Evolutionary conservation across 2,329 filamentous ascomycete species (phyloP).

Genomic region (Juglanconis oblonga): DNA sequence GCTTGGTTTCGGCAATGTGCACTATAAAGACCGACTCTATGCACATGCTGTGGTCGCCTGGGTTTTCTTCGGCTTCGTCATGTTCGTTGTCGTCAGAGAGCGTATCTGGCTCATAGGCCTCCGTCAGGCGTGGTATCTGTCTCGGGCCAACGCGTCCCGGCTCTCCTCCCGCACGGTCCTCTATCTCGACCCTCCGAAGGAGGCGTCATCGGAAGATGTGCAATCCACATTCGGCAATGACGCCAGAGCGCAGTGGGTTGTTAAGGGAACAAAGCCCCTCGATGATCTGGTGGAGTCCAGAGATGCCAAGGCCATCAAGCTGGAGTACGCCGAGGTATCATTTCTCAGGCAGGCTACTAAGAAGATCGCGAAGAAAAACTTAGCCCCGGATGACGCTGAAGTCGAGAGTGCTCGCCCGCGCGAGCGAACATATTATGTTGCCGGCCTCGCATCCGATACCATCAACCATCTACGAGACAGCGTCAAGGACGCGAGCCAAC

Average conservation of each 20-base stretch:
- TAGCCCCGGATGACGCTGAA: not conserved
- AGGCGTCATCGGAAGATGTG: constrained; percentile 75
- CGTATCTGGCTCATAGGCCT: constrained; percentile 91
- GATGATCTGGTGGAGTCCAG: constrained; percentile 75
- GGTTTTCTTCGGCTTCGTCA: constrained; percentile 82
- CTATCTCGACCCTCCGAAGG: constrained; percentile 80
- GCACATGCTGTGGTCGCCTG: constrained; percentile 80
- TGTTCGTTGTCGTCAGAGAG: constrained; percentile 87
- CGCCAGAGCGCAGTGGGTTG: constrained; percentile 82
- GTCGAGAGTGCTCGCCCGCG: constrained; percentile 16
- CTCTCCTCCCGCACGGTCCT: constrained; percentile 89
- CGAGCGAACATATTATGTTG: constrained; percentile 10
- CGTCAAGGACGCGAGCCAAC: constrained; percentile 7
- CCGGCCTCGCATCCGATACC: constrained; percentile 9
- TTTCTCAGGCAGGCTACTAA: constrained; percentile 65
- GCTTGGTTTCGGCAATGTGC: constrained; percentile 52
- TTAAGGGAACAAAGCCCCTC: constrained; percentile 69
- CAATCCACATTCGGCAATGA: constrained; percentile 73
- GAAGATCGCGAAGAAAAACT: constrained; percentile 48
- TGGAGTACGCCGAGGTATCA: constrained; percentile 21
- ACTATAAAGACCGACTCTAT: constrained; percentile 65
- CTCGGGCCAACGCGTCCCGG: constrained; percentile 76
- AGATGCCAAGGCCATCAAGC: constrained; percentile 44
- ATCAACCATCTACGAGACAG: constrained; percentile 12
- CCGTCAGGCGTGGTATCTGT: constrained; percentile 88